A percentile compares a stretch with the other conserved stretches of the same genome.
Conservation (phyloP, 768 basidiomycete species). For the Dioszegia hungarica region DNA sequence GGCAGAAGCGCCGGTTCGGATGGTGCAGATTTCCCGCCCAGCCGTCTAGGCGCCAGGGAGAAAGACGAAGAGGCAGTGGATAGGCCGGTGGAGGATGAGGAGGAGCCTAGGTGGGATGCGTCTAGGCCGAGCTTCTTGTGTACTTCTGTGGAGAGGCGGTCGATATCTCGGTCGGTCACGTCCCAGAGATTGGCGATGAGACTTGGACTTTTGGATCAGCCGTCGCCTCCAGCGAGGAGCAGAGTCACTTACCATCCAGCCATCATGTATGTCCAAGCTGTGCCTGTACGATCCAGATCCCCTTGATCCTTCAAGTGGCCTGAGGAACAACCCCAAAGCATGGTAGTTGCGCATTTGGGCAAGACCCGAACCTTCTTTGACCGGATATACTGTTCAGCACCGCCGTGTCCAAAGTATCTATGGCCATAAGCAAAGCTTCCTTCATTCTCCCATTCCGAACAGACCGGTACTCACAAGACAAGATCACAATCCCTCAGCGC, state of each 20-base stretch:
- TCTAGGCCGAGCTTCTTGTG: constrained; percentile 66
- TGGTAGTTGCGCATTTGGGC: constrained; percentile 79
- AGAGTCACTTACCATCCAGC: constrained; percentile 75
- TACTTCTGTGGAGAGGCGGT: constrained; percentile 80
- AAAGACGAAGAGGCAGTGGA: neutral
- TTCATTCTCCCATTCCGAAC: neutral
- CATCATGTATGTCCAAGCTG: constrained; percentile 92
- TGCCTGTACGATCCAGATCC: constrained; percentile 86
- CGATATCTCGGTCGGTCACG: constrained; percentile 95
- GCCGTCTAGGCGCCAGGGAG: neutral
- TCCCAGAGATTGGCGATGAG: constrained; percentile 96
- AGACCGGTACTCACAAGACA: constrained; percentile 66
- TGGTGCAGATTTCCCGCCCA: neutral
- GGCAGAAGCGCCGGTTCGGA: constrained; percentile 12
- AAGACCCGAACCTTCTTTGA: constrained; percentile 79
- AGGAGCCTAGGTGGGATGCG: constrained; percentile 9
- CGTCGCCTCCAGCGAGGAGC: neutral
- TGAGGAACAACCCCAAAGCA: constrained; percentile 99
- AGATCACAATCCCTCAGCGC: constrained; percentile 72
- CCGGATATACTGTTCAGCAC: constrained; percentile 87
- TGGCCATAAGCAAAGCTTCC: constrained; percentile 2
- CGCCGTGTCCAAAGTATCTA: constrained; percentile 96
- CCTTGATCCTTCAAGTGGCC: constrained; percentile 84
- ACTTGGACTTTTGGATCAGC: constrained; percentile 61
- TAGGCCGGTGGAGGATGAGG: neutral